A percentile compares a stretch with the other conserved stretches of the same genome.
Conservation (phyloP, 1,284 basidiomycete species). For the Somion occarium region DNA sequence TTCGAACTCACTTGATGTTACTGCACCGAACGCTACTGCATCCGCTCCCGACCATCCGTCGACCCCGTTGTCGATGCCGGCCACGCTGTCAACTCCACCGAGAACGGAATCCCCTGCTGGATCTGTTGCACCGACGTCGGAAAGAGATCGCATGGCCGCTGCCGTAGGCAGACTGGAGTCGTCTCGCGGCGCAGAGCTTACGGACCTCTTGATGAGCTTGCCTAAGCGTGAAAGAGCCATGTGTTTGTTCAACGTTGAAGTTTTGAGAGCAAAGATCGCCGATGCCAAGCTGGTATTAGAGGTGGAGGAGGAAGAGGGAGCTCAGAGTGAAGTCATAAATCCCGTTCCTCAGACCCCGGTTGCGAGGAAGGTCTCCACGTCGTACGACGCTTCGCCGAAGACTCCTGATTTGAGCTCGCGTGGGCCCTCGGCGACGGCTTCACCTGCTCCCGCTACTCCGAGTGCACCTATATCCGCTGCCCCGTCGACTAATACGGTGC, state of each 20-base stretch:
- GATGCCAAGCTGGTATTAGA: conserved; percentile 82
- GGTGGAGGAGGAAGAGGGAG: conserved; percentile 51
- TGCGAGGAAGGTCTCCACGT: conserved; percentile 45
- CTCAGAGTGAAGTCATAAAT: conserved; percentile 32
- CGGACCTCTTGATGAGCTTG: conserved; percentile 77
- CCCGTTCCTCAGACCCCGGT: conserved; percentile 52
- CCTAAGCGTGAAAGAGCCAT: conserved; percentile 86
- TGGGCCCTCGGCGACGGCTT: conserved; percentile 65
- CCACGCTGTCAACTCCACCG: conserved; percentile 69
- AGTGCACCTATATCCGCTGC: conserved; percentile 14
- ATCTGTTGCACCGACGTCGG: conserved; percentile 64
- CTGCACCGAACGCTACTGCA: conserved; percentile 62
- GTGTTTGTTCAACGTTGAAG: conserved; percentile 85
- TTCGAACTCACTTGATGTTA: conserved; percentile 53
- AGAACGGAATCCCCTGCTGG: conserved; percentile 72
- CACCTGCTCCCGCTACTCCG: conserved; percentile 50
- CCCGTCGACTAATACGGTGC: conserved; percentile 12
- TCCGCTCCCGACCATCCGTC: conserved; percentile 80
- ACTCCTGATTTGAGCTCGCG: conserved; percentile 71
- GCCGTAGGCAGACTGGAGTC: conserved; percentile 65
- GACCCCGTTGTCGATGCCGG: conserved; percentile 72
- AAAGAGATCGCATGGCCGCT: conserved; percentile 69
- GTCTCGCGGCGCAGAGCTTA: conserved; percentile 53
- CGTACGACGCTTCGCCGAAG: conserved; percentile 47
- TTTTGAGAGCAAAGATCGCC: conserved; percentile 71